phyloP scores from a whole-genome alignment of 108 stramenopile genomes.

The Craspedostauros australis region DNA sequence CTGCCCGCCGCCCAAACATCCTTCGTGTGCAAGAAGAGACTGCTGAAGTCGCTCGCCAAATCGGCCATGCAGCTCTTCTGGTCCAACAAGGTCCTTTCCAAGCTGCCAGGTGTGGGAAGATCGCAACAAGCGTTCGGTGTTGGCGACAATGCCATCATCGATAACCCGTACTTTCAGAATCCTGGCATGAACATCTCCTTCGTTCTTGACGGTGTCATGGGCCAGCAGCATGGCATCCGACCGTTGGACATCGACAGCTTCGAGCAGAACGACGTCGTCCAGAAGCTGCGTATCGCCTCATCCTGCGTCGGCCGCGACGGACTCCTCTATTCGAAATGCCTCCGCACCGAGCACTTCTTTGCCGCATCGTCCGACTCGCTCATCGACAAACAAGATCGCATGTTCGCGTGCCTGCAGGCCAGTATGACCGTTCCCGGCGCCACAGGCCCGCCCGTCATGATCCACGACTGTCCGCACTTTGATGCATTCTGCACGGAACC shows the following conservation, averaged over 20 bases:
- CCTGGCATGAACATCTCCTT: conserved; percentile 72
- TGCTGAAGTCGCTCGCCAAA: conserved; percentile 19
- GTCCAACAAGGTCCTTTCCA: too few species aligned
- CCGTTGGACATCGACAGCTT: conserved; percentile 76
- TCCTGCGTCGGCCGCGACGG: conserved; percentile 48
- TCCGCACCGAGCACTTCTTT: conserved; percentile 62
- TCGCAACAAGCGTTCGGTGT: too few species aligned
- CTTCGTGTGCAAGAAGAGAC: conserved; percentile 60
- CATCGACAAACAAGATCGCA: conserved; percentile 12
- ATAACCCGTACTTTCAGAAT: too few species aligned
- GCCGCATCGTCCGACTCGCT: conserved; percentile 22
- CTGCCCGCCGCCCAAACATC: conserved; percentile 50
- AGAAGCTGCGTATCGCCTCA: conserved; percentile 57
- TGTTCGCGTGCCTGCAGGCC: conserved; percentile 72
- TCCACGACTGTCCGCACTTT: conserved; percentile 24
- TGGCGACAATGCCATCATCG: too few species aligned
- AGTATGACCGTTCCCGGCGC: conserved; percentile 85
- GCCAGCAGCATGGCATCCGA: conserved; percentile 53
- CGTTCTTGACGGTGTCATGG: conserved; percentile 71
- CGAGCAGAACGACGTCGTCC: conserved; percentile 40
- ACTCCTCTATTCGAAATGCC: conserved; percentile 38
- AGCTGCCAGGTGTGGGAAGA: too few species aligned
- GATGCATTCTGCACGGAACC: conserved; percentile 86
- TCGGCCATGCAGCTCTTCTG: too few species aligned
- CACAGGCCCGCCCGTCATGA: conserved; percentile 52